Evolutionary conservation across 192 early-diverging fungal genomes (phyloP), one percentile per base, ranked within the genome.

Genomic region (Gigaspora rosea): DNA sequence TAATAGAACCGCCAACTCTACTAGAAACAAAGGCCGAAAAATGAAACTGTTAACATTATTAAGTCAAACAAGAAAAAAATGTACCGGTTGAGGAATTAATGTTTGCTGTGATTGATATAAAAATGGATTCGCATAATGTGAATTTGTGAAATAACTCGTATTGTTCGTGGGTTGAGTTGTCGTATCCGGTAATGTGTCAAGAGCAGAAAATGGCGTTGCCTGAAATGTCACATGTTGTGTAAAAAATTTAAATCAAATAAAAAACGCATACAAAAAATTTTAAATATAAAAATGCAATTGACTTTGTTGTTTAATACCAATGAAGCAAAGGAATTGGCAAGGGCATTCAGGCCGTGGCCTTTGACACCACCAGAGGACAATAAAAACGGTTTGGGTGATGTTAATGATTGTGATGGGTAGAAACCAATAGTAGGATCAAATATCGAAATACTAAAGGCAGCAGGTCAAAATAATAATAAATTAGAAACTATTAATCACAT

Each of bases 271-370:
- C 11, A 36, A 71, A 54, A n/a, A 52, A 67, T 46, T 7, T 5
- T 56, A 22, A 76, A 71, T 12, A 13, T 16, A 15, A n/a, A 46
- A 35, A 35, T 46, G 7, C 20, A 47, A 8, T 72, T 71, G 11
- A 73, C 52, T 8, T 47, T 73, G 12, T 36, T 20, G 9, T 61
- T 73, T 61, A 78, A 76, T 32, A 71, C 72, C 49, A 78, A 64
- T 15, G 69, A 71, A 13, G 78, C 78, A 61, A 78, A 75, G 7
- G 78, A 74, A 41, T 75, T 63, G 15, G 69, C 71, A 32, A 78
- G 41, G 11, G 78, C 49, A 56, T 56, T 76, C 27, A 76, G 47
- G 48, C 73, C 62, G 56, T 49, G 50, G 22, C 52, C 35, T 54
- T 46, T 18, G 16, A 15, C 41, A 12, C 64, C 18, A 36, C 50